Evolutionary conservation across 805 yeast species (phyloP), one percentile per base, ranked within the genome.

Genomic region (Cyberlindnera mycetangii): DNA sequence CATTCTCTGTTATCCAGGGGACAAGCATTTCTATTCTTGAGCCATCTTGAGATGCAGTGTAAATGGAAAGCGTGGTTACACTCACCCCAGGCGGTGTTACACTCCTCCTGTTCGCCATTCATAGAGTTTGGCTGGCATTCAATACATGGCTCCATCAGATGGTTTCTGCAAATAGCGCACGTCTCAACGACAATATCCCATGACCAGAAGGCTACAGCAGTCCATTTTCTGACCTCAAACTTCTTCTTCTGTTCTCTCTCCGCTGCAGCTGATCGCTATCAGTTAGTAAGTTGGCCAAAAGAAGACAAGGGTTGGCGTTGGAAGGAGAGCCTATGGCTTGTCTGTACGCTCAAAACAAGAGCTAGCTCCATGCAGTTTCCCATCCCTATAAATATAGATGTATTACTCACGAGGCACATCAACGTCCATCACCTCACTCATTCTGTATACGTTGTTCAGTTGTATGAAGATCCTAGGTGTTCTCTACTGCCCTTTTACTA

Each of bases 151-250:
- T 93, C 99, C 99, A 93, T 93, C 54, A 93, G 76, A 67, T 92
- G 97, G 66, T 92, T 93, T 62, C 98, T 78, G 75, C 99, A 93
- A 63, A 93, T 93, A 32, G 99, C 98, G 72, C 99, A 93, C 44
- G 88, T 89, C 53, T 95, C 99, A 44, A 89, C 92, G 28, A 82
- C 92, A 49, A 89, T 85, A 67, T 89, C 96, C 99, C 99, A 93
- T 0, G 97, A 89, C 99, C 99, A 93, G 63, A 93, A 89, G n/a
- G 98, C 98, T 39, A 93, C 99, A 0, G 98, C 98, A 12, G 96
- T 89, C 98, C 99, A 92, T 71, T 90, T 93, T 62, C 89, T 87
- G 32, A 93, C 90, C 63, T 92, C 97, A 58, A 93, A 90, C 56
- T 87, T 76, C 64, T 84, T 85, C 69, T 84, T 80, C 33, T 37